Evolutionary conservation across 2,329 filamentous ascomycete species (phyloP), one percentile per base, ranked within the genome.

Genomic region (Neonectria neomacrospora): DNA sequence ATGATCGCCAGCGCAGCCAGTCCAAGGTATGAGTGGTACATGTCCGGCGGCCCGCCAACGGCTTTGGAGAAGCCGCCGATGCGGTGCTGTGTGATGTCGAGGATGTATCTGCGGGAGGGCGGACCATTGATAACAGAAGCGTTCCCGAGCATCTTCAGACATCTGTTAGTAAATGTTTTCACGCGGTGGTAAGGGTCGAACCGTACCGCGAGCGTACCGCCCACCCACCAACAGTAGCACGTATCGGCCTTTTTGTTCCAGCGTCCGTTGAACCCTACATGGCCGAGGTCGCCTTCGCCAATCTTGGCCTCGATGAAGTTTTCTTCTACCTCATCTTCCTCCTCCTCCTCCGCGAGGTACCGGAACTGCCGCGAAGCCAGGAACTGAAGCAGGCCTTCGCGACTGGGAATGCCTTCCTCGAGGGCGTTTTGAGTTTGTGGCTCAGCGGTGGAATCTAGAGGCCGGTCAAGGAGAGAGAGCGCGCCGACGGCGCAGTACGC

Each of bases 171-270:
- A 14, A 3, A 2, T 18, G 26, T 26, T 20, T 59, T 34, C 2
- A 2, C 14, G 6, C 11, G 20, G 3, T 30, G 32, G 4, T 3
- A 18, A 16, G 1, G 6, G 10, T 32, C 2, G n/a, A 2, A 11
- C 18, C 78, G 65, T 73, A 85, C 81, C 55, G 75, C 71, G 1
- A 88, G 75, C 1, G 93, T 88, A 2, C 88, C 93, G 4, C 86
- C 85, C 0, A 92, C 93, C 96, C 96, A 99, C 83, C 95, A 99
- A 22, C 89, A 91, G 78, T 99, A 99, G 80, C 96, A 99, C 0
- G 96, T 98, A 79, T 99, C 96, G 10, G 92, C 91, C 51, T 90
- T 85, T 78, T 99, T 99, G 81, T 97, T 97, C 75, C 88, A 89
- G 53, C 96, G 89, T 26, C 96, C 96, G 73, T 96, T 97, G 80